Evolutionary conservation across 1,284 basidiomycete species (phyloP).

Genomic region (Rhodotorula sp.): DNA sequence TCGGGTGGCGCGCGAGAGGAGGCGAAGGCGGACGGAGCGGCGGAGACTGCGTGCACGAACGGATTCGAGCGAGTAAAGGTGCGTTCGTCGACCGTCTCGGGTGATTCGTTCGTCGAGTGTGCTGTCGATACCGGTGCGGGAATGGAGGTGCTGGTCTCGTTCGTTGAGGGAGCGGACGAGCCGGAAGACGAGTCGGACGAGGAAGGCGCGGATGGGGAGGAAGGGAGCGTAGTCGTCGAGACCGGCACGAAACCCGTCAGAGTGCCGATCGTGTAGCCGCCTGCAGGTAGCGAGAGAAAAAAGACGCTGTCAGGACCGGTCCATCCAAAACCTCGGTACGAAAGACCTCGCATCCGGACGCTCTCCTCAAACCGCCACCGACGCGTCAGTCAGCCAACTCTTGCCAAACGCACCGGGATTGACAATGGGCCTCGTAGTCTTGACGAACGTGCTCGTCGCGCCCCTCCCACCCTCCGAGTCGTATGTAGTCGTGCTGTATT

Average conservation of each 20-base stretch:
- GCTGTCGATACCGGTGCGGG: background rate
- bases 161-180: background rate
- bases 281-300: background rate
- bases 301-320: no score
- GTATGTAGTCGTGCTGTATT: conserved; percentile 15
- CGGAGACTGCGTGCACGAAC: background rate
- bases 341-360: no score
- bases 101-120: background rate
- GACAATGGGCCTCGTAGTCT: conserved; percentile 33
- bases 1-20: background rate
- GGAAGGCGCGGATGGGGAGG: background rate
- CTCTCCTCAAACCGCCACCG: no score
- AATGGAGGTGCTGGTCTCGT: background rate
- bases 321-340: no score
- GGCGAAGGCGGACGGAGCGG: background rate
- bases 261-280: conserved; percentile 3
- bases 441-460: conserved; percentile 16
- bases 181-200: background rate
- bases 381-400: no score
- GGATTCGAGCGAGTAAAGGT: background rate
- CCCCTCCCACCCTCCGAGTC: conserved; percentile 7
- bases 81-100: no score
- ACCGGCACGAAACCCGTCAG: conserved; percentile 4
- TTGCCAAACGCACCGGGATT: conserved; percentile 20
- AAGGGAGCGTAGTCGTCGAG: background rate